Percentiles rank a stretch among this genome's conserved stretches.
These are phyloP conservation scores for Salvia sclarea DNA, from an alignment of 305 asterid species.

Conservation along the genomic window DNA sequence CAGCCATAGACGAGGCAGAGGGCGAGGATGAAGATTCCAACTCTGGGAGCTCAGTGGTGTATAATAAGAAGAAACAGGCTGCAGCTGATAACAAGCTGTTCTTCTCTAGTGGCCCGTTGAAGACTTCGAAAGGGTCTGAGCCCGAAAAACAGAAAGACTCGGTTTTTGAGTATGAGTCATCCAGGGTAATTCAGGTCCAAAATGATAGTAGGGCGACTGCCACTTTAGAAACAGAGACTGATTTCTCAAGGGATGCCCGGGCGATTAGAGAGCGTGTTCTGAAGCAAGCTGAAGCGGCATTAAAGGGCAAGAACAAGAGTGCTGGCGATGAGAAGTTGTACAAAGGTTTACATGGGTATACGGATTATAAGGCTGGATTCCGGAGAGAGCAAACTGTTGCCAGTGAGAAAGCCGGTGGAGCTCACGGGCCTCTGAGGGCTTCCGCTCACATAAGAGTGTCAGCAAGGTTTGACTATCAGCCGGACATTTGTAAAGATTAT, in stretches of 20 bases:
- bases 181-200: conserved; percentile 81
- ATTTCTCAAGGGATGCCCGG: conserved; percentile 80
- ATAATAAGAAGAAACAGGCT: conserved; percentile 62
- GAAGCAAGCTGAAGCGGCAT: conserved; percentile 69
- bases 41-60: conserved; percentile 45
- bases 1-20: conserved; percentile 55
- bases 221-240: conserved; percentile 90
- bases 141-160: conserved; percentile 47
- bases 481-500: conserved; percentile 93
- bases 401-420: conserved; percentile 92
- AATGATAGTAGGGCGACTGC: conserved; percentile 90
- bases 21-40: conserved; percentile 60
- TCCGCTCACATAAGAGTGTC: conserved; percentile 94
- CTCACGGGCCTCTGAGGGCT: conserved; percentile 95
- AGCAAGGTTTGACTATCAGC: conserved; percentile 95
- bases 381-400: conserved; percentile 88
- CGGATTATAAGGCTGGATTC: conserved; percentile 94
- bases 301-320: conserved; percentile 69
- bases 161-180: conserved; percentile 76
- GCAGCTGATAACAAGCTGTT: conserved; percentile 58
- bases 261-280: conserved; percentile 88
- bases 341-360: conserved; percentile 81
- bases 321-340: conserved; percentile 70
- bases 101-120: conserved; percentile 65
- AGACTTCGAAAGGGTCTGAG: conserved; percentile 43